Base-by-base conservation (phyloP, 2,329 filamentous ascomycete genomes). In the Aureobasidium melanogenum region DNA sequence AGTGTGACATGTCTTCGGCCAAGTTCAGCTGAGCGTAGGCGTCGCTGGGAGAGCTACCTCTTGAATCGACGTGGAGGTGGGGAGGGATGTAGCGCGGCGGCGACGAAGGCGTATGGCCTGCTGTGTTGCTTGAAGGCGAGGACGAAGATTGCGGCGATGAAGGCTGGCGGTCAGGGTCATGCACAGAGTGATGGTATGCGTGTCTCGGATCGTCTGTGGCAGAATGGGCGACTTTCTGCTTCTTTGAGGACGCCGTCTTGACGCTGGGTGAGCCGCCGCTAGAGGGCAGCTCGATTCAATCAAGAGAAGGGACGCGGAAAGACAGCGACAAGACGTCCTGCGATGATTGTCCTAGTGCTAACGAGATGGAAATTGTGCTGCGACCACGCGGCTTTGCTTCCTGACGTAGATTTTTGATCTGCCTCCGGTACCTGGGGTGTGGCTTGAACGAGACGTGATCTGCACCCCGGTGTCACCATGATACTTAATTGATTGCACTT, bases 11-110 rank as follows among this genome's bases (percentile, higher is more conserved):
- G 38, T 76, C 75, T 66, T 71, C 71, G 60, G 68, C 69, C 65
- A 82, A 71, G 44, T 76, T 76, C 65, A 82, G 71, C 56, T 76
- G 77, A 64, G 80, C 79, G 75, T 79, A 82, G 62, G 81, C 79
- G 66, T 79, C 77, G 67, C 76, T 80, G 38, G 80, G 78, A 15
- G 77, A 81, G 32, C 63, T 61, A 17, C 48, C 63, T 58, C 61
- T 30, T 38, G 62, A 47, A 41, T 61, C 28, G 22, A 17, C 28
- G 41, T 82, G 80, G 61, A 84, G 73, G 71, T 84, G 82, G 59
- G 81, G 78, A 63, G 82, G 82, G 60, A 84, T 75, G 69, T 79
- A 82, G 63, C 79, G 76, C 46, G 76, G 74, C 60, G 75, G 73
- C 22, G 67, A 66, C 26, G 67, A 66, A 9, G 64, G 62, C 26